phyloP scores from a whole-genome alignment of 2,329 filamentous ascomycete species.

The Nemania sp. region DNA sequence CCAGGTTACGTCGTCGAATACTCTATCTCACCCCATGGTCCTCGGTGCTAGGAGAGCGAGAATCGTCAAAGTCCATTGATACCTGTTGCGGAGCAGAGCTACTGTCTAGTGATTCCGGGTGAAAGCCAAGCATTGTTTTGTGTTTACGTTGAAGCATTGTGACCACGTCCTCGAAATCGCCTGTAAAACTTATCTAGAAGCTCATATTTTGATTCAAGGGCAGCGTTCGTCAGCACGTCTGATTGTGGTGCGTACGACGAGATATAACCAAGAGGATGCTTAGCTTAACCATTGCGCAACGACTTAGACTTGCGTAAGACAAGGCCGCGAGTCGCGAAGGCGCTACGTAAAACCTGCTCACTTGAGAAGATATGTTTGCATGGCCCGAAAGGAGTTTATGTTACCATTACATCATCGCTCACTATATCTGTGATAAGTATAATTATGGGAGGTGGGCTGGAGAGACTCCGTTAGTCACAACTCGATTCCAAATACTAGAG shows the following conservation, averaged over 20 bases:
- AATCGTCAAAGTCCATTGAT: not conserved
- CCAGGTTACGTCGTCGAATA: not conserved
- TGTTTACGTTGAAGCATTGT: not conserved
- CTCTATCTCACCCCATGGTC: not conserved
- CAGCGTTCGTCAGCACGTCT: conserved; percentile 8
- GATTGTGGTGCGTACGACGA: not conserved
- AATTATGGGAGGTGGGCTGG: not conserved
- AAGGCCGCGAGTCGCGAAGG: not conserved
- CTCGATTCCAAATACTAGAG: no score
- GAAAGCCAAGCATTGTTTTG: not conserved
- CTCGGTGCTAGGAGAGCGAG: not conserved
- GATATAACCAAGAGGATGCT: no score
- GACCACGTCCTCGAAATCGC: not conserved
- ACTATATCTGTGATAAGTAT: not conserved
- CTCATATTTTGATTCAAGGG: not conserved
- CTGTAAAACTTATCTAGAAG: not conserved
- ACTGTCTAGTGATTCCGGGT: not conserved
- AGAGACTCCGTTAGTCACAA: not conserved
- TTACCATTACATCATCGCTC: not conserved
- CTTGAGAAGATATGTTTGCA: no score
- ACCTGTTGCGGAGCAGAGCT: no score
- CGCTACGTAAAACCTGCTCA: not conserved
- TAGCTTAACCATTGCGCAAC: not conserved
- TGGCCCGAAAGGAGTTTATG: not conserved
- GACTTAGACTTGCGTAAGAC: conserved; percentile 13